Evolutionary conservation across 176 grass and related monocot species (phyloP).

Genomic region (Phoenix dactylifera): DNA sequence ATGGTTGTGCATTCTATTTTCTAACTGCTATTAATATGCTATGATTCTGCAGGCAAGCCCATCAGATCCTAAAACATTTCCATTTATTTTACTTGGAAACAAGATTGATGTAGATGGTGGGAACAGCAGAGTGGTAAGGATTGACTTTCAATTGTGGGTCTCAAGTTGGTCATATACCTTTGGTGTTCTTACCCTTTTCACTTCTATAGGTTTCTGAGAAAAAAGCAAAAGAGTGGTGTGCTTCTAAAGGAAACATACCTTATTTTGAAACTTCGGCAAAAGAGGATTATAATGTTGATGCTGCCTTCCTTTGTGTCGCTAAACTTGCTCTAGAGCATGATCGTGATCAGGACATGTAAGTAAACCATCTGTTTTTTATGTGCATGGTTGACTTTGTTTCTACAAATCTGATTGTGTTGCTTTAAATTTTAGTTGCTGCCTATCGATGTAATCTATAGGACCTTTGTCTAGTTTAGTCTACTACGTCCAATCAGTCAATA

Average conservation of each 20-base stretch:
- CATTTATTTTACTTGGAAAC: conserved; percentile 88
- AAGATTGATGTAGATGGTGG: conserved; percentile 88
- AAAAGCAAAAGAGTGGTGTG: conserved; percentile 87
- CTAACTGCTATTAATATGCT: conserved; percentile 4
- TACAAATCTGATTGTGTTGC: conserved; percentile 1
- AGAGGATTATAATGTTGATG: conserved; percentile 83
- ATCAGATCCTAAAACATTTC: conserved; percentile 61
- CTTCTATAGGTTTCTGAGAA: conserved; percentile 63
- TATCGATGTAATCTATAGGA: too few relatives aligned
- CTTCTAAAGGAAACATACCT: conserved; percentile 74
- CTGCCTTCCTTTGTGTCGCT: conserved; percentile 67
- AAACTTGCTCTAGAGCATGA: conserved; percentile 75
- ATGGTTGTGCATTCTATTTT: not conserved
- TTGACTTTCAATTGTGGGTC: not conserved
- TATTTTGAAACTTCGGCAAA: conserved; percentile 94
- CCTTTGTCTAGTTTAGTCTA: too few relatives aligned
- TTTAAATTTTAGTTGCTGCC: too few relatives aligned
- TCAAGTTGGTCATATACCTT: not conserved
- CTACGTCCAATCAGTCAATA: too few relatives aligned
- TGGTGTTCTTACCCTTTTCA: not conserved
- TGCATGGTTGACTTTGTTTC: not conserved
- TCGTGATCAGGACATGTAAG: conserved; percentile 92
- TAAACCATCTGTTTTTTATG: not conserved
- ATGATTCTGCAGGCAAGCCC: conserved; percentile 40
- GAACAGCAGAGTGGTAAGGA: conserved; percentile 63